Percentiles rank a stretch among this genome's conserved stretches.
These are phyloP conservation scores for Citrus cavaleriei DNA, from an alignment of 345 rosid species.

Conservation along the genomic window DNA sequence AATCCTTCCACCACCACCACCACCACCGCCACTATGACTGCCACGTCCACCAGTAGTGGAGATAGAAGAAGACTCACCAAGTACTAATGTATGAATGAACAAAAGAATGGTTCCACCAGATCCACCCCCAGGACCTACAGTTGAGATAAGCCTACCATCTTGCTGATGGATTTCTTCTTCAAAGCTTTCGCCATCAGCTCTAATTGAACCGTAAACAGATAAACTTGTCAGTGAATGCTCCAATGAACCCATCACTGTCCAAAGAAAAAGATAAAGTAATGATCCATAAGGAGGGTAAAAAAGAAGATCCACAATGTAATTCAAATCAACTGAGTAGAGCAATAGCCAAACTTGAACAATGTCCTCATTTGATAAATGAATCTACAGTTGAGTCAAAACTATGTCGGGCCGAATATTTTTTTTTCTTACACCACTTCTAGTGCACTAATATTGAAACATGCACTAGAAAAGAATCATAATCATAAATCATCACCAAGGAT, in stretches of 20 bases:
- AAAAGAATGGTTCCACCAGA: constrained; percentile 91
- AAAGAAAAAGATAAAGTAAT: constrained; percentile 15
- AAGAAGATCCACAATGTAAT: background rate
- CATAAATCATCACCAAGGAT: background rate
- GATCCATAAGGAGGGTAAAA: background rate
- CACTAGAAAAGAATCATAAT: background rate
- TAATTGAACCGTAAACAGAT: constrained; percentile 68
- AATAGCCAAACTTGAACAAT: background rate
- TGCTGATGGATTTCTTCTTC: constrained; percentile 41
- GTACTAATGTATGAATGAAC: constrained; percentile 51
- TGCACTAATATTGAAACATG: background rate
- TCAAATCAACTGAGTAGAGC: background rate
- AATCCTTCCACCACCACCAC: constrained; percentile 95
- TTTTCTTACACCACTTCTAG: background rate
- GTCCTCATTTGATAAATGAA: background rate
- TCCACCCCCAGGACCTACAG: constrained; percentile 85
- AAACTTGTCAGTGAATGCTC: constrained; percentile 81
- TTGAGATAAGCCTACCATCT: constrained; percentile 29
- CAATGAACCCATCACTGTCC: constrained; percentile 85
- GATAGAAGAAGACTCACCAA: constrained; percentile 51
- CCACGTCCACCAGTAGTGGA: constrained; percentile 84
- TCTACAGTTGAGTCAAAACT: background rate
- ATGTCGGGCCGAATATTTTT: background rate
- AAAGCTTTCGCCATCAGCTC: constrained; percentile 81
- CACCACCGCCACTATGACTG: constrained; percentile 76